phyloP scores from a whole-genome alignment of 495 filamentous ascomycete species.

The Tuber calosporum region DNA sequence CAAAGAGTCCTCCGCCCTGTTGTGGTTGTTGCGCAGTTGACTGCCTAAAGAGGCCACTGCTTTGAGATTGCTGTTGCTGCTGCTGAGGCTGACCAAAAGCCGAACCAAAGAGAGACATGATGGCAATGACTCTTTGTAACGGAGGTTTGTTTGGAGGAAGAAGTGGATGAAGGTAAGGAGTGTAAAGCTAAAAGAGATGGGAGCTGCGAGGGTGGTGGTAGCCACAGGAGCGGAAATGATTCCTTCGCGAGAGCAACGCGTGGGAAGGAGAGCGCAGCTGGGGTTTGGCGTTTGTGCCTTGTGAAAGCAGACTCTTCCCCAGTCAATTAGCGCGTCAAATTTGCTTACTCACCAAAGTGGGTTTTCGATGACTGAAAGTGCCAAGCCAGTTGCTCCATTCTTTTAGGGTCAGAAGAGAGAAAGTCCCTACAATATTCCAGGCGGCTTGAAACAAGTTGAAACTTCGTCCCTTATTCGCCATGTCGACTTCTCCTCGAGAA shows the following conservation, averaged over 20 bases:
- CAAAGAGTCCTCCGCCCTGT: slow-evolving; percentile 23
- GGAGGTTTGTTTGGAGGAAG: neutral
- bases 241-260: slow-evolving; percentile 12
- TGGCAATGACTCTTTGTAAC: neutral
- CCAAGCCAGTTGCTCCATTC: slow-evolving; percentile 18
- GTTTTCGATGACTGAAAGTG: slow-evolving; percentile 1
- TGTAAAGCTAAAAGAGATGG: slow-evolving; percentile 7
- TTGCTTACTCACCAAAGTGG: neutral
- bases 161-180: neutral
- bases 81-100: slow-evolving; percentile 42
- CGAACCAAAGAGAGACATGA: slow-evolving; percentile 24
- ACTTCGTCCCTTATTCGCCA: slow-evolving; percentile 8
- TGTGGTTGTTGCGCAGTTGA: slow-evolving; percentile 33
- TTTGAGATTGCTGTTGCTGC: slow-evolving; percentile 40
- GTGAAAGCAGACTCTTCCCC: slow-evolving; percentile 9
- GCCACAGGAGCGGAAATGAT: neutral
- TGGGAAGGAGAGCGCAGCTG: slow-evolving; percentile 12
- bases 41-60: slow-evolving; percentile 35
- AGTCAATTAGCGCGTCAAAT: slow-evolving; percentile 11
- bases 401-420: neutral
- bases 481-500: slow-evolving; percentile 23
- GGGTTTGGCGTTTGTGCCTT: slow-evolving; percentile 27
- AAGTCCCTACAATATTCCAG: slow-evolving; percentile 4
- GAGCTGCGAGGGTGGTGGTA: slow-evolving; percentile 6
- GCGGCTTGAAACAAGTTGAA: slow-evolving; percentile 7